Percentiles rank a stretch among this genome's conserved stretches.
These are phyloP conservation scores for Passiflora organensis DNA, from an alignment of 345 rosid genomes.

Conservation along the genomic window DNA sequence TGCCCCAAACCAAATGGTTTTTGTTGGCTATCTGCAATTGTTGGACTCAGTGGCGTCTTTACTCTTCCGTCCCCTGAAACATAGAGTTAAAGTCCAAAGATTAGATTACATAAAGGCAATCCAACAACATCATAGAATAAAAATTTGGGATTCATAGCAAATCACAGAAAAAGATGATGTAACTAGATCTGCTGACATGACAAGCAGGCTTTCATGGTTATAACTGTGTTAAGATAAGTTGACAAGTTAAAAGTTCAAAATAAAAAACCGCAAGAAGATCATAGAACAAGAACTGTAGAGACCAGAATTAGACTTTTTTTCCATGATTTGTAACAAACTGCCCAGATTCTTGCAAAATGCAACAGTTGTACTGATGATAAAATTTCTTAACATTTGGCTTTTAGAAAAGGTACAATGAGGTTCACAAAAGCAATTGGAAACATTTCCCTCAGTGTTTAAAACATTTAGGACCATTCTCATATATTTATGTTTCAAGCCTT, in stretches of 20 bases:
- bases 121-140: not conserved
- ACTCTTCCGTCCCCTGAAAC: slow-evolving; percentile 77
- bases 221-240: not conserved
- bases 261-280: not conserved
- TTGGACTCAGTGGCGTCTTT: slow-evolving; percentile 92
- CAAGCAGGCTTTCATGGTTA: not conserved
- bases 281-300: no score
- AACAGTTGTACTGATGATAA: no score
- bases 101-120: slow-evolving; percentile 9
- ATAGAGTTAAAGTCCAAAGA: slow-evolving; percentile 7
- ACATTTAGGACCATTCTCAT: no score
- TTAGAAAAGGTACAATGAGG: no score
- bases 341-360: no score
- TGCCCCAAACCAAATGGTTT: slow-evolving; percentile 73
- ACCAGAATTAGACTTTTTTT: no score
- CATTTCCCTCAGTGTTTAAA: no score
- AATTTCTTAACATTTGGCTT: no score
- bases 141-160: not conserved
- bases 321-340: no score
- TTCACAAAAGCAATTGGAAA: no score
- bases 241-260: not conserved
- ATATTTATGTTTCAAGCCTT: no score
- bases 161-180: not conserved
- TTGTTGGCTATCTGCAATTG: slow-evolving; percentile 48
- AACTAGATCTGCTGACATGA: not conserved